Percentiles rank a stretch among this genome's conserved stretches.
phyloP scores from a whole-genome alignment of 306 rosid genomes.

The Prunus persica region Prunus_persica_NCBIv2 NC_034015.1:16845501-16846000 shows the following conservation, averaged over 20 bases:
- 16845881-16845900: background rate
- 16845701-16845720: background rate
- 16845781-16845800: background rate
- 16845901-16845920: slow-evolving; percentile 8
- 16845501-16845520: slow-evolving; percentile 15
- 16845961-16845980: slow-evolving; percentile 84
- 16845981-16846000: slow-evolving; percentile 89
- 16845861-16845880: background rate
- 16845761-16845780: background rate
- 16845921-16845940: slow-evolving; percentile 26
- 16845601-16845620: slow-evolving; percentile 66
- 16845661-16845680: background rate
- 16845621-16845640: slow-evolving; percentile 85
- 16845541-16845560: slow-evolving; percentile 35
- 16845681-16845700: background rate
- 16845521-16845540: slow-evolving; percentile 15
- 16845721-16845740: background rate
- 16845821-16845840: background rate
- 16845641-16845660: slow-evolving; percentile 30
- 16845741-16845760: background rate
- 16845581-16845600: slow-evolving; percentile 76
- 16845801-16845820: background rate
- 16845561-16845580: slow-evolving; percentile 87
- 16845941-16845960: slow-evolving; percentile 74
- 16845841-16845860: background rate